Conservation (phyloP, 257 asterid genomes). For the Anisodus acutangulus region DNA sequence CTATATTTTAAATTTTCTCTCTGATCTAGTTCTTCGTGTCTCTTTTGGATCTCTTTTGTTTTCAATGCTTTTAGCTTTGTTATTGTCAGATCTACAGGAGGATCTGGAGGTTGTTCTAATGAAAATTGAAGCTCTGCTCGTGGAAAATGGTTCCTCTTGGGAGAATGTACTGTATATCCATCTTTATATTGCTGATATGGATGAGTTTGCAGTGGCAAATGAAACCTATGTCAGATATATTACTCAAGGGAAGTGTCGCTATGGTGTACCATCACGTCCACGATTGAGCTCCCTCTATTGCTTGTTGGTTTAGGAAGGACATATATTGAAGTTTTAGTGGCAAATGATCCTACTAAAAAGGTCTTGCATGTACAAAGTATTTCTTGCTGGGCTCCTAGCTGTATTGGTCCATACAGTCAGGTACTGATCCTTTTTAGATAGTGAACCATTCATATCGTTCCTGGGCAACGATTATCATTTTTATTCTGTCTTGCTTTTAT, state of each 20-base stretch:
- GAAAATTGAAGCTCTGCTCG: slow-evolving; percentile 65
- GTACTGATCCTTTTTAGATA: slow-evolving; percentile 43
- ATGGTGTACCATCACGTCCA: slow-evolving; percentile 95
- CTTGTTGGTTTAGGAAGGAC: slow-evolving; percentile 86
- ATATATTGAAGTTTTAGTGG: slow-evolving; percentile 84
- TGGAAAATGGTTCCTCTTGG: slow-evolving; percentile 70
- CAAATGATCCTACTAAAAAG: slow-evolving; percentile 66
- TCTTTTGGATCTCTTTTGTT: slow-evolving; percentile 29
- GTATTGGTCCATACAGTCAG: slow-evolving; percentile 99
- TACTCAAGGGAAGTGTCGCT: slow-evolving; percentile 86
- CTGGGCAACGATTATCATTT: not conserved
- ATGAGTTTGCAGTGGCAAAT: slow-evolving; percentile 71
- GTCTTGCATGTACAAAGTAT: slow-evolving; percentile 97
- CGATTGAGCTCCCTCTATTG: slow-evolving; percentile 85
- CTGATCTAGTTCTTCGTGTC: slow-evolving; percentile 25
- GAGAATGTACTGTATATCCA: slow-evolving; percentile 88
- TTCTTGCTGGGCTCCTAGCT: slow-evolving; percentile 99
- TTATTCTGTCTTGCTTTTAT: not conserved
- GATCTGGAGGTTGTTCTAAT: slow-evolving; percentile 70
- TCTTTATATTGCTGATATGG: slow-evolving; percentile 81
- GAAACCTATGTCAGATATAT: slow-evolving; percentile 79
- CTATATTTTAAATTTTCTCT: not conserved
- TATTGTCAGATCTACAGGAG: slow-evolving; percentile 61
- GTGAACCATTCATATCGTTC: not conserved
- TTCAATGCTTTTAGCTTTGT: slow-evolving; percentile 31